phyloP scores from a whole-genome alignment of 331 rosid species.

The Quercus lobata region DNA sequence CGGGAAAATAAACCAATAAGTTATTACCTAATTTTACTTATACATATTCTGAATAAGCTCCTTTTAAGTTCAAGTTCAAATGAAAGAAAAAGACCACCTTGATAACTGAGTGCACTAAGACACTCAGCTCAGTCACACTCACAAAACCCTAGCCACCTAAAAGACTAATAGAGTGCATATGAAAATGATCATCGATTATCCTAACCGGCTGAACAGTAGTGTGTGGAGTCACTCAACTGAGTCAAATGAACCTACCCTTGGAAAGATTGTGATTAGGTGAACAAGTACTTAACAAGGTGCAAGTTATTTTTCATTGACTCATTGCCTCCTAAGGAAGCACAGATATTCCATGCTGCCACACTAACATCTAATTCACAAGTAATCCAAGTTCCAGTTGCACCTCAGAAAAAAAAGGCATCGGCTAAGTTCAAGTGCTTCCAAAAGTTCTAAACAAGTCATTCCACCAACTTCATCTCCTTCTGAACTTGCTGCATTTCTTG shows the following conservation, averaged over 20 bases:
- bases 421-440: constrained; percentile 98
- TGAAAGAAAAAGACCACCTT: neutral
- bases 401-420: constrained; percentile 82
- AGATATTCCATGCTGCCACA: constrained; percentile 6
- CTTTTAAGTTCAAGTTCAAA: neutral
- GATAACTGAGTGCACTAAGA: neutral
- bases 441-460: constrained; percentile 86
- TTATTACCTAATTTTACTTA: neutral
- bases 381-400: constrained; percentile 30
- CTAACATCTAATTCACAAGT: neutral
- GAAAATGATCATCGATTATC: too few species aligned
- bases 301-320: neutral
- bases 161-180: neutral
- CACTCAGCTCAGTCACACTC: neutral
- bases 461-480: constrained; percentile 82
- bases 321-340: neutral
- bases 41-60: neutral
- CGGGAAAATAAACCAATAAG: neutral
- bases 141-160: neutral
- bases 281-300: neutral
- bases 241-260: constrained; percentile 1
- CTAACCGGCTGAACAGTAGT: too few species aligned
- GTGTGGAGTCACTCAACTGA: neutral
- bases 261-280: neutral
- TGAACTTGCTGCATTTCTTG: constrained; percentile 62